Evolutionary conservation across 345 rosid species (phyloP).

Genomic region (Hibiscus tridactylites): DNA sequence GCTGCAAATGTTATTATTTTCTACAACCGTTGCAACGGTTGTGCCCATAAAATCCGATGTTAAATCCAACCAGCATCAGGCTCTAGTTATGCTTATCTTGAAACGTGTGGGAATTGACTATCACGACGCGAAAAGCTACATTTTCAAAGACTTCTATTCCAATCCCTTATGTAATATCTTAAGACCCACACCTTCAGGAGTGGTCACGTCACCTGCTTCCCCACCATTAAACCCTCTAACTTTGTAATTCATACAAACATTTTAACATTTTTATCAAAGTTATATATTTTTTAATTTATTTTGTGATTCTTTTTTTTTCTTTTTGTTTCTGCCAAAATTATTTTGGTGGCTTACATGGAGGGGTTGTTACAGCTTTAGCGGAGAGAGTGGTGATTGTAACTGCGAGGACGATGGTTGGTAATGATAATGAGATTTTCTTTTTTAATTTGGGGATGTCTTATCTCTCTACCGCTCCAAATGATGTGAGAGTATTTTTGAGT

Average conservation of each 20-base stretch:
- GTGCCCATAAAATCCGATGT: constrained; percentile 16
- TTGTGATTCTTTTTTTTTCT: neutral
- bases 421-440: too few species aligned
- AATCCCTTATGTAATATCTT: constrained; percentile 31
- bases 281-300: neutral
- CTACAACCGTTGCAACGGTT: constrained; percentile 10
- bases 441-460: neutral
- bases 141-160: constrained; percentile 36
- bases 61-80: constrained; percentile 11
- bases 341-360: constrained; percentile 52
- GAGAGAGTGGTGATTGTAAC: constrained; percentile 59
- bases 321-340: constrained; percentile 26
- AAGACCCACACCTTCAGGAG: constrained; percentile 32
- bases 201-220: constrained; percentile 48
- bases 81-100: constrained; percentile 15
- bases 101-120: constrained; percentile 9
- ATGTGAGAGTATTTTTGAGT: too few species aligned
- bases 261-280: neutral
- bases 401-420: constrained; percentile 19
- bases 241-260: constrained; percentile 23
- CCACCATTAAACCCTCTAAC: constrained; percentile 41
- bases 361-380: constrained; percentile 57
- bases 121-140: constrained; percentile 15
- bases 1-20: neutral
- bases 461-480: neutral